Conservation (phyloP, 2,329 filamentous ascomycete species). For the Colletotrichum sp. region DNA sequence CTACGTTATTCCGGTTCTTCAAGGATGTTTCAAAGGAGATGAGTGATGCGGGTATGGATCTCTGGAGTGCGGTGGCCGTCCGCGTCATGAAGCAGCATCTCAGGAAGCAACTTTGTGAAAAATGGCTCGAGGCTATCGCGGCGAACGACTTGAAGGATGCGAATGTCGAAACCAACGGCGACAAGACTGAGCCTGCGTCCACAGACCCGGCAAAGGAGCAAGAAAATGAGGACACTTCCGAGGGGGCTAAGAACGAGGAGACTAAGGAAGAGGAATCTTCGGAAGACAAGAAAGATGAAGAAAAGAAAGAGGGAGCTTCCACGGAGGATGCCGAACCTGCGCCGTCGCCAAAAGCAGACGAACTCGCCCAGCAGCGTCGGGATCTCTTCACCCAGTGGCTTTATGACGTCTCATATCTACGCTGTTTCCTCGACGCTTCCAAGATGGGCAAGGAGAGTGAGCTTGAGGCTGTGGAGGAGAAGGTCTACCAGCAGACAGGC, state of each 20-base stretch:
- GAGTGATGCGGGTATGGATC: slow-evolving; percentile 73
- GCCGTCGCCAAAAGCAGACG: slow-evolving; percentile 7
- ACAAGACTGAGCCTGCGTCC: slow-evolving; percentile 15
- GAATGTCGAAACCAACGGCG: slow-evolving; percentile 11
- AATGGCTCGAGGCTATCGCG: slow-evolving; percentile 51
- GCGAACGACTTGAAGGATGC: slow-evolving; percentile 18
- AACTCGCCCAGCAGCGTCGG: slow-evolving; percentile 31
- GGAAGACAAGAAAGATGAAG: slow-evolving; percentile 18
- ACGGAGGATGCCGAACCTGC: slow-evolving; percentile 7
- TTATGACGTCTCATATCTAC: slow-evolving; percentile 63
- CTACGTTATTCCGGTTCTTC: slow-evolving; percentile 74
- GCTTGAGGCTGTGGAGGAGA: slow-evolving; percentile 51
- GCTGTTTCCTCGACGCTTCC: slow-evolving; percentile 45
- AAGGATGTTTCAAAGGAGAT: slow-evolving; percentile 70
- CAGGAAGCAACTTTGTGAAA: slow-evolving; percentile 51
- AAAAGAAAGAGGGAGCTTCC: slow-evolving; percentile 10
- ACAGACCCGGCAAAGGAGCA: slow-evolving; percentile 12
- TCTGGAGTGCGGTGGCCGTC: slow-evolving; percentile 80
- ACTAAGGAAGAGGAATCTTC: slow-evolving; percentile 11
- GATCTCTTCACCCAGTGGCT: slow-evolving; percentile 66
- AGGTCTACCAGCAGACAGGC: slow-evolving; percentile 48
- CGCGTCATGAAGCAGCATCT: slow-evolving; percentile 65
- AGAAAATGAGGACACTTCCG: slow-evolving; percentile 17
- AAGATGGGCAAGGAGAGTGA: slow-evolving; percentile 26
- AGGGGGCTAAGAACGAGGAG: background rate